A percentile compares a stretch with the other conserved stretches of the same genome.
These are phyloP conservation scores for Anthracocystis setariae DNA, from an alignment of 1,284 basidiomycete genomes.

Conservation along the genomic window DNA sequence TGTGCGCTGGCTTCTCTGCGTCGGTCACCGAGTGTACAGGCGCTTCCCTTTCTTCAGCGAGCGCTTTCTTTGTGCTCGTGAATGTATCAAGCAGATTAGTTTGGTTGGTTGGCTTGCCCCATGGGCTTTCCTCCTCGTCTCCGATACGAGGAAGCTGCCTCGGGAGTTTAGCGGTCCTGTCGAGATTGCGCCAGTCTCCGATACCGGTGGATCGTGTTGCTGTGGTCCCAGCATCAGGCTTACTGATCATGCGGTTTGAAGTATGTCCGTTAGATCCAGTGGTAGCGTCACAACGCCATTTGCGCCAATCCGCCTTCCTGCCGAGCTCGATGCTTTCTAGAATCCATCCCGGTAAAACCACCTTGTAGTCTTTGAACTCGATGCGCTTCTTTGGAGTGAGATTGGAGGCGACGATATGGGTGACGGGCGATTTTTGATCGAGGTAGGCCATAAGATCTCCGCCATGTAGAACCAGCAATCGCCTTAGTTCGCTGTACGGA, in stretches of 20 bases:
- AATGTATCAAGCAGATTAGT: slow-evolving; percentile 40
- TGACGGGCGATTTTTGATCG: slow-evolving; percentile 75
- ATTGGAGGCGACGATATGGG: slow-evolving; percentile 88
- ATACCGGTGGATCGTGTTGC: background rate
- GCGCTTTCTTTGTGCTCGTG: slow-evolving; percentile 3
- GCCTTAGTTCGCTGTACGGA: slow-evolving; percentile 83
- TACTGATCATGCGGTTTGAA: slow-evolving; percentile 36
- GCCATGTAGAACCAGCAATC: slow-evolving; percentile 83
- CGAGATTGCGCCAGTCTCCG: slow-evolving; percentile 36
- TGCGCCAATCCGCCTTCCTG: slow-evolving; percentile 78
- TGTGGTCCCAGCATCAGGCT: background rate
- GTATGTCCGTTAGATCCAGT: slow-evolving; percentile 39
- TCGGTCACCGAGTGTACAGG: background rate
- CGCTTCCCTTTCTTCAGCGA: background rate
- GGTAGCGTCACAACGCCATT: slow-evolving; percentile 51
- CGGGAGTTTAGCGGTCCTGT: slow-evolving; percentile 27
- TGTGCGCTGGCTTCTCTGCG: too few relatives aligned
- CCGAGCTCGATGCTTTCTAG: slow-evolving; percentile 77
- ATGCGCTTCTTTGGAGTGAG: slow-evolving; percentile 87
- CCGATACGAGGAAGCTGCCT: slow-evolving; percentile 32
- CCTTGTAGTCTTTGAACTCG: slow-evolving; percentile 88
- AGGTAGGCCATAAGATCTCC: slow-evolving; percentile 86
- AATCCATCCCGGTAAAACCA: slow-evolving; percentile 88
- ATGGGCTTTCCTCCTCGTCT: slow-evolving; percentile 40
- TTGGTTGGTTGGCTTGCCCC: slow-evolving; percentile 45